Evolutionary conservation across 2,329 filamentous ascomycete genomes (phyloP).

Genomic region (Calonectria hawksworthii): DNA sequence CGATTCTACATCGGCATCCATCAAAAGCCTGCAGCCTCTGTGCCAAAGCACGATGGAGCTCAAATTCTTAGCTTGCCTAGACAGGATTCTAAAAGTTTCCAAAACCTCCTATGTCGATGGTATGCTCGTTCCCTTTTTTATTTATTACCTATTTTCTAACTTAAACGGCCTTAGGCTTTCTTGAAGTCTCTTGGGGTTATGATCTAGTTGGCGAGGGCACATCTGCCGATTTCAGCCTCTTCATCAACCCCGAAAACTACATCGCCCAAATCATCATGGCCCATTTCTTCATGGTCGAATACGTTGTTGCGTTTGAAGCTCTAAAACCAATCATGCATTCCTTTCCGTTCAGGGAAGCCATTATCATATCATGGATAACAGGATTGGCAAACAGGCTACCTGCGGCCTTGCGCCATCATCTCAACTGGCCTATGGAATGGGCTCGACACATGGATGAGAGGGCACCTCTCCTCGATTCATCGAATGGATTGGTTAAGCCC

Average conservation of each 20-base stretch:
- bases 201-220: conserved; percentile 12
- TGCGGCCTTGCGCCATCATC: neutral
- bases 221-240: conserved; percentile 25
- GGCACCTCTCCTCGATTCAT: neutral
- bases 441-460: neutral
- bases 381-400: conserved; percentile 24
- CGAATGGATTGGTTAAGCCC: neutral
- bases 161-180: neutral
- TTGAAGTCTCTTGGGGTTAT: conserved; percentile 21
- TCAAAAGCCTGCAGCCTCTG: conserved; percentile 10
- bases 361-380: conserved; percentile 25
- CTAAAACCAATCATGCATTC: conserved; percentile 24
- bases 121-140: neutral
- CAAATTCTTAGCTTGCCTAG: conserved; percentile 16
- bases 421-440: conserved; percentile 30
- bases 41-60: conserved; percentile 29
- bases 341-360: conserved; percentile 21
- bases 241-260: conserved; percentile 24
- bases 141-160: neutral
- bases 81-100: conserved; percentile 9
- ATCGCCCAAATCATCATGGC: conserved; percentile 27
- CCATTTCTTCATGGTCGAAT: conserved; percentile 35
- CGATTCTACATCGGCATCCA: neutral
- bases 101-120: conserved; percentile 18
- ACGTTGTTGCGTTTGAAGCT: conserved; percentile 12